These are phyloP conservation scores for Anisodus tanguticus DNA, from an alignment of 257 asterid genomes.

Conservation along the genomic window DNA sequence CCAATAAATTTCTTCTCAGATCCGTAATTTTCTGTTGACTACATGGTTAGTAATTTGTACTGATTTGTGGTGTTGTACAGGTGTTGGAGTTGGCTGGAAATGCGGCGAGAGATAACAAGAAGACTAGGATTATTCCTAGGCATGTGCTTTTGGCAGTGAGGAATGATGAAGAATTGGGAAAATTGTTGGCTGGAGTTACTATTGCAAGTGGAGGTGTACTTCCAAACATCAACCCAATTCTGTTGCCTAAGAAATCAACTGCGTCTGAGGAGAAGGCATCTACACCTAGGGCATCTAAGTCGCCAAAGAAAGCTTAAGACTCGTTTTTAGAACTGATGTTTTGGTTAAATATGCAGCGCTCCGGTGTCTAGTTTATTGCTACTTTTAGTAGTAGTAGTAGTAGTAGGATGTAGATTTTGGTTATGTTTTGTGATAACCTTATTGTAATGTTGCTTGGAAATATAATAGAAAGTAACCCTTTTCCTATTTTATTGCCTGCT, in stretches of 20 bases:
- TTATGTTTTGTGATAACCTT: neutral
- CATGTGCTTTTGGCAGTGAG: neutral
- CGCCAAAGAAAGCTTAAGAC: constrained; percentile 34
- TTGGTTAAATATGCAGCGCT: neutral
- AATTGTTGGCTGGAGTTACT: constrained; percentile 46
- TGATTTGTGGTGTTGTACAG: neutral
- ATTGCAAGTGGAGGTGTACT: constrained; percentile 54
- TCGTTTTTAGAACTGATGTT: neutral
- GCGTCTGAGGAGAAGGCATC: neutral
- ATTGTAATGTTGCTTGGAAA: neutral
- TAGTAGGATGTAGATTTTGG: neutral
- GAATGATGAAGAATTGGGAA: constrained; percentile 33
- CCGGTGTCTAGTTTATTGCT: neutral
- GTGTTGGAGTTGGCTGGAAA: neutral
- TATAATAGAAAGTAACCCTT: neutral
- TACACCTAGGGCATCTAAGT: constrained; percentile 15
- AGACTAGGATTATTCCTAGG: neutral
- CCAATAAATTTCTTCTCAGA: neutral
- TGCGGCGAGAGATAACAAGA: neutral
- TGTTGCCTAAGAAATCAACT: constrained; percentile 50
- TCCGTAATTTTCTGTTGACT: neutral
- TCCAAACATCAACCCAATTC: constrained; percentile 49
- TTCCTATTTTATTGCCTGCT: neutral
- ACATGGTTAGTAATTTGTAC: neutral
- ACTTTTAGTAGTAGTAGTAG: neutral